Evolutionary conservation across 495 filamentous ascomycete genomes (phyloP).

Genomic region (Daldinia concentrica): DNA sequence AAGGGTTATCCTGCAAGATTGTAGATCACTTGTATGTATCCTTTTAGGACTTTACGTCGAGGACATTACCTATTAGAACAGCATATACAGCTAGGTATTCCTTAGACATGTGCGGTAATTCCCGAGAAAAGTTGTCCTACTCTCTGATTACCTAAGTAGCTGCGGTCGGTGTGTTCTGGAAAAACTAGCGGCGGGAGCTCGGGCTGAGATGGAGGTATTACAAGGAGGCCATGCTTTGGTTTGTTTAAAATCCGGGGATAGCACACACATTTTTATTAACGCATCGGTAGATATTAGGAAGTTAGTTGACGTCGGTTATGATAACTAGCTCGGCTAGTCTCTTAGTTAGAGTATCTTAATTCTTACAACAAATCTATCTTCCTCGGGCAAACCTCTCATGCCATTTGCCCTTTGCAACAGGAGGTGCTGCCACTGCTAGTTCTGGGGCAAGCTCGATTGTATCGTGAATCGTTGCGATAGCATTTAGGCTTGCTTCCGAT

Average conservation of each 20-base stretch:
- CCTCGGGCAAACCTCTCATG: constrained; percentile 80
- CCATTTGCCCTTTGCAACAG: constrained; percentile 77
- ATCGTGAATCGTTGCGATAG: constrained; percentile 75
- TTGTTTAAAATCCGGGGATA: not conserved
- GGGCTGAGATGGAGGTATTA: not conserved
- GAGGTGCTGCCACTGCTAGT: constrained; percentile 47
- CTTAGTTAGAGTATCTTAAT: not conserved
- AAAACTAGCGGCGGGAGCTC: not conserved
- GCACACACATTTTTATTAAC: not conserved
- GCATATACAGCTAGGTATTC: not conserved
- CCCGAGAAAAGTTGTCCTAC: not conserved
- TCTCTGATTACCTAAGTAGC: not conserved
- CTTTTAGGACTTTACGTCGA: not conserved
- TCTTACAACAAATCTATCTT: constrained; percentile 37
- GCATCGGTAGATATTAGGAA: not conserved
- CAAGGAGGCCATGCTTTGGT: not conserved
- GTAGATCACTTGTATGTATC: constrained; percentile 23
- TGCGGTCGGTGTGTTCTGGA: not conserved
- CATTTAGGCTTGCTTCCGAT: constrained; percentile 58
- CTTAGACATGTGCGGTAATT: not conserved
- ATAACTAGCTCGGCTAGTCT: too few species aligned
- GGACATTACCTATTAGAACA: not conserved
- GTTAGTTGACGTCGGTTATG: too few species aligned
- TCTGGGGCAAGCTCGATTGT: constrained; percentile 73
- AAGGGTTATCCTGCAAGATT: constrained; percentile 36